These are phyloP conservation scores for Clathrus columnatus DNA, from an alignment of 768 basidiomycete species.

Conservation along the genomic window DNA sequence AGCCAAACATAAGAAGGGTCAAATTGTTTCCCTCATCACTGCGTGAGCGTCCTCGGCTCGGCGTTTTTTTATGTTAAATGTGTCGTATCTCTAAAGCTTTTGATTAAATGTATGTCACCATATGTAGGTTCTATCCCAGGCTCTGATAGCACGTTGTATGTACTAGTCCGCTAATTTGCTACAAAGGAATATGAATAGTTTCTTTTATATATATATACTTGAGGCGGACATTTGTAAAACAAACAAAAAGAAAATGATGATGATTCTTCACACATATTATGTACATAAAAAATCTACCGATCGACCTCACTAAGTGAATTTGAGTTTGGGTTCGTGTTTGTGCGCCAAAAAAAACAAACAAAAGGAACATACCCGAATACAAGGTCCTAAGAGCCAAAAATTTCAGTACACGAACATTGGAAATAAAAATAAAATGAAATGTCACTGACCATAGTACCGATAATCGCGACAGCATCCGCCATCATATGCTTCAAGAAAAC, in stretches of 20 bases:
- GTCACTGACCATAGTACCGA: conserved; percentile 85
- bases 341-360: background rate
- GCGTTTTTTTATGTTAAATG: no score
- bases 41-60: no score
- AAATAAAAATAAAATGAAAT: conserved; percentile 4
- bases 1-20: background rate
- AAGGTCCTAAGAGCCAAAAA: conserved; percentile 53
- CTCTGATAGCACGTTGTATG: no score
- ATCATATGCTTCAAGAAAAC: conserved; percentile 64
- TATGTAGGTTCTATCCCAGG: background rate
- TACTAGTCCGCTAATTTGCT: no score
- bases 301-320: conserved; percentile 34
- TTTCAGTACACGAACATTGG: conserved; percentile 7
- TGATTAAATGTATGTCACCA: no score
- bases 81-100: no score
- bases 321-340: conserved; percentile 3
- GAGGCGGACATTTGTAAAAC: no score
- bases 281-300: conserved; percentile 21
- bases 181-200: no score
- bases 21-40: background rate
- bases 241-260: background rate
- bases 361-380: conserved; percentile 76
- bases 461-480: conserved; percentile 92
- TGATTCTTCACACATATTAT: background rate
- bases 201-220: background rate